A percentile compares a stretch with the other conserved stretches of the same genome.
phyloP scores from a whole-genome alignment of 352 stramenopile species.

The Phytophthora citricola region DNA sequence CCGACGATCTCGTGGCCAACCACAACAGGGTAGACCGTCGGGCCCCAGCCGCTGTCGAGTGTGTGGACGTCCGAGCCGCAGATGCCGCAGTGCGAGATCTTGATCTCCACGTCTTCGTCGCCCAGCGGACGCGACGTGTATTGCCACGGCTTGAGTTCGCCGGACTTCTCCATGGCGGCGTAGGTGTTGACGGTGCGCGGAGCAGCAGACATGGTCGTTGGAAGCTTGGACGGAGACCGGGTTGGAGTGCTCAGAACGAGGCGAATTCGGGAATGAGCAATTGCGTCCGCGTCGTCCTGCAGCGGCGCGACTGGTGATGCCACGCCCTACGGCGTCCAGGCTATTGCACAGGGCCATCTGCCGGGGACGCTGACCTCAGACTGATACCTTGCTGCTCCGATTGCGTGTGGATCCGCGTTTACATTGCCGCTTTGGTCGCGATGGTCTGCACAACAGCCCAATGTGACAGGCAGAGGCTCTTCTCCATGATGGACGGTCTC shows the following conservation, averaged over 20 bases:
- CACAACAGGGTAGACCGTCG: slow-evolving; percentile 50
- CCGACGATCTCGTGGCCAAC: slow-evolving; percentile 68
- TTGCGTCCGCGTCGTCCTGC: slow-evolving; percentile 1
- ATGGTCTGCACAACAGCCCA: background rate
- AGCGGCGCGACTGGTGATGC: slow-evolving; percentile 4
- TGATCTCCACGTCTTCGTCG: slow-evolving; percentile 61
- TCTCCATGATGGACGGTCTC: background rate
- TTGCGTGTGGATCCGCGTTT: slow-evolving; percentile 27
- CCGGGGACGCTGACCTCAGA: slow-evolving; percentile 9
- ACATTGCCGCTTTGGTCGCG: slow-evolving; percentile 9
- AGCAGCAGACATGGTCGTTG: slow-evolving; percentile 31
- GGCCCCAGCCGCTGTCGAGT: slow-evolving; percentile 53
- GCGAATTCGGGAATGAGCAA: slow-evolving; percentile 31
- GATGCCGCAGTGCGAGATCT: slow-evolving; percentile 72
- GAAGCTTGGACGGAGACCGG: slow-evolving; percentile 1
- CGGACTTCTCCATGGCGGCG: slow-evolving; percentile 48
- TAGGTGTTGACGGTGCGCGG: slow-evolving; percentile 57
- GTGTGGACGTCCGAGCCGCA: slow-evolving; percentile 68
- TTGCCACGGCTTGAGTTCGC: slow-evolving; percentile 51
- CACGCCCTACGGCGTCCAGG: slow-evolving; percentile 12
- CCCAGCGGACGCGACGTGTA: slow-evolving; percentile 55
- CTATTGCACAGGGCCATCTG: slow-evolving; percentile 25
- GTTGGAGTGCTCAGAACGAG: slow-evolving; percentile 13
- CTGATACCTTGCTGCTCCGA: slow-evolving; percentile 8
- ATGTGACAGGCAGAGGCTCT: slow-evolving; percentile 6